Evolutionary conservation across 306 rosid species (phyloP).

Genomic region (Sophora flavescens): DNA sequence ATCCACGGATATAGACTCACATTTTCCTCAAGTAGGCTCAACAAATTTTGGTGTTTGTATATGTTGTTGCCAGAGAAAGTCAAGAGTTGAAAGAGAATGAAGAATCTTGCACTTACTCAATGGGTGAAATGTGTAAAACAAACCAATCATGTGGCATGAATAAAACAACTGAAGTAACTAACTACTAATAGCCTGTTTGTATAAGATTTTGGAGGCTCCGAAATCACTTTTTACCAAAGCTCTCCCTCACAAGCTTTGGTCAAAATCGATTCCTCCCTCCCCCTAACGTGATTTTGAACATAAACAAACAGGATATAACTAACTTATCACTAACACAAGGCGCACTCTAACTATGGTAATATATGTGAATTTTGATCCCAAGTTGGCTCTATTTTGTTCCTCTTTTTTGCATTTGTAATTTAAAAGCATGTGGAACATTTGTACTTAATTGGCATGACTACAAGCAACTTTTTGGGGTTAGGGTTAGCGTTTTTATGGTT

Average conservation of each 20-base stretch:
- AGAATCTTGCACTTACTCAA: neutral
- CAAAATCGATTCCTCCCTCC: no score
- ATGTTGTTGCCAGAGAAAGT: neutral
- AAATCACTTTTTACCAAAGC: no score
- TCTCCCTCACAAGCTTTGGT: no score
- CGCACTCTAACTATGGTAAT: neutral
- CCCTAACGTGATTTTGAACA: no score
- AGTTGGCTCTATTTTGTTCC: neutral
- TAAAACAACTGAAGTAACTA: neutral
- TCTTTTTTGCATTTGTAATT: neutral
- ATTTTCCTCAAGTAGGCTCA: neutral
- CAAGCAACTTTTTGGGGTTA: neutral
- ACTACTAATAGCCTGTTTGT: neutral
- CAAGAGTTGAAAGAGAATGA: neutral
- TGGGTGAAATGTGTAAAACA: neutral
- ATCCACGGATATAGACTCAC: neutral
- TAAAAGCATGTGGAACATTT: neutral
- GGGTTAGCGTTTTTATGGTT: neutral
- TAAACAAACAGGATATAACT: no score
- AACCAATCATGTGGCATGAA: neutral
- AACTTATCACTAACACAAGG: neutral
- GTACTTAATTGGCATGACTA: neutral
- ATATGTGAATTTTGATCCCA: neutral
- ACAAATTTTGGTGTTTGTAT: neutral
- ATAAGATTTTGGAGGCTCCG: no score